Base-by-base conservation (phyloP, 148 eudicot genomes). In the Simmondsia chinensis region DNA sequence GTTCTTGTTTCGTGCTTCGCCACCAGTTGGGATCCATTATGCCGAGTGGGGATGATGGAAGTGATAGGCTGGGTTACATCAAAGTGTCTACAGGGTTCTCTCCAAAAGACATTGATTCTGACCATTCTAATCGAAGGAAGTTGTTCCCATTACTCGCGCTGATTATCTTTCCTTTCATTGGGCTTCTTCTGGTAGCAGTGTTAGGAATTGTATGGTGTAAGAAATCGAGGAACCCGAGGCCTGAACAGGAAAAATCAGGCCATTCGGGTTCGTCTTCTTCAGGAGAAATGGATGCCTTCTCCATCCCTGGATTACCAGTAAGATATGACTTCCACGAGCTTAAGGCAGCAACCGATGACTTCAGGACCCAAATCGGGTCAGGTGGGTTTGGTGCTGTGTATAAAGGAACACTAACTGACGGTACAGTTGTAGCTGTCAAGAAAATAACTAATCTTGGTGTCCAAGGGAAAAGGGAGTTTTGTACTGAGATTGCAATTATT, bases 381-480 rank as follows among this genome's bases (percentile, higher is more conserved):
- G 96, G 96, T 8, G 96, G 94, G 16, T 87, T 79, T 46, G 96
- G 96, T 19, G 18, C 71, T 5, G 94, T 87, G 0, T 87, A 74
- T 52, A 87, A 67, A 50, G 96, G 94, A 22, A 51, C 26, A 2
- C 74, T 87, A 6, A 60, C 66, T 0, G 94, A 87, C 43, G 60
- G 55, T 36, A 63, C 80, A 9, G 28, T 54, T 12, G 85, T 87
- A 32, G 96, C 96, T 11, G 94, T 87, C 4, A 87, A 87, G 54
- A 82, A 68, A 64, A 60, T 87, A 22, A 83, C 73, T 4, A 77
- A 70, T 34, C 46, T 77, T 7, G 88, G 94, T 9, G 37, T 65
- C 6, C 71, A 71, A 30, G 94, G 94, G 37, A 72, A 72, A 48
- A 73, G 51, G 46, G 94, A 87, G 26, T 87, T 87, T 32, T 82